Evolutionary conservation across 306 rosid species (phyloP), one percentile per base, ranked within the genome.

Genomic region (Corylus heterophylla): DNA sequence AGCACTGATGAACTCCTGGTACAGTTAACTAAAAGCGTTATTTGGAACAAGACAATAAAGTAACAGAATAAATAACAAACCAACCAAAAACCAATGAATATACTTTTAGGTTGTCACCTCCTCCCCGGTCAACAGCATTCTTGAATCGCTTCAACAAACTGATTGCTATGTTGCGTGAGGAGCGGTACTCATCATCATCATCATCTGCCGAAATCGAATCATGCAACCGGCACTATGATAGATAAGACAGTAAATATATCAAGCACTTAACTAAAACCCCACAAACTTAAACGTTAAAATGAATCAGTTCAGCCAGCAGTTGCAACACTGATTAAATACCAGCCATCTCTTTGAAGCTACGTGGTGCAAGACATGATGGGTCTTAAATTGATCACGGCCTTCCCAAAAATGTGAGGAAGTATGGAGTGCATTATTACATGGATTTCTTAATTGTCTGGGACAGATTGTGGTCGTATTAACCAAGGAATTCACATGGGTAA

Each of bases 91-190:
- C 37, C 47, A 69, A 71, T 56, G 81, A 72, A 77, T 78, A 77
- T 90, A 93, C 98, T 87, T 95, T 94, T 62, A 95, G 89, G 87
- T 92, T 93, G 89, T 90, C 99, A 61, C 87, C 89, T 84, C 98
- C 98, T 81, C 99, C 98, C 3, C 99, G 97, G 72, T 86, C 98
- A 72, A 87, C 83, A 64, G 88, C 92, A 76, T 93, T 92, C 84
- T 92, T 80, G 85, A 88, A 95, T 79, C 98, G 85, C 85, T 89
- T 87, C 61, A 91, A 89, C 85, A 93, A 78, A 82, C 93, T 95
- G 86, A 95, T 90, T 51, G 99, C 99, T 90, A 95, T 92, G 83
- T 95, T 95, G 80, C 98, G 94, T 0, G 99, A 95, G 44, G 99
- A 95, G 13, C 99, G 92, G 76, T 84, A 95, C 76, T 95, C 98